Evolutionary conservation across 2,329 filamentous ascomycete species (phyloP).

Genomic region (Colletotrichum sp.): DNA sequence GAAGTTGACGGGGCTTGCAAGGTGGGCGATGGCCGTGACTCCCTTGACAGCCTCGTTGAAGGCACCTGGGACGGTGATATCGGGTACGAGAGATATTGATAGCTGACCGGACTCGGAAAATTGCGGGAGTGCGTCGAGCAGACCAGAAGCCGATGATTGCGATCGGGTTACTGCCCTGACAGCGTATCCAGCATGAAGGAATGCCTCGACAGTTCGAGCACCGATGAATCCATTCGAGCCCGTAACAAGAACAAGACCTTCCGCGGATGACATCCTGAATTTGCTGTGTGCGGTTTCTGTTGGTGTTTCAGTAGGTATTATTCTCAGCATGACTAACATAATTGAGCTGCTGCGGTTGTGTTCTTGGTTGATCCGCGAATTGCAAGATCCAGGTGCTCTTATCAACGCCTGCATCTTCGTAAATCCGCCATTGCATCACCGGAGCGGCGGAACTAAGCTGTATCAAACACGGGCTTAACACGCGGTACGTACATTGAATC

Average conservation of each 20-base stretch:
- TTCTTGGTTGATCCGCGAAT: neutral
- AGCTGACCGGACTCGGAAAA: constrained; percentile 23
- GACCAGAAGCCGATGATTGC: constrained; percentile 14
- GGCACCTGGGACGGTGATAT: constrained; percentile 36
- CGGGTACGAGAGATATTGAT: constrained; percentile 33
- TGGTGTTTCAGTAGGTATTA: neutral
- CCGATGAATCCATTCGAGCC: constrained; percentile 46
- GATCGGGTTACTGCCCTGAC: constrained; percentile 43
- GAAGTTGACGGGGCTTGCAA: constrained; percentile 42
- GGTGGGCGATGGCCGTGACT: constrained; percentile 47
- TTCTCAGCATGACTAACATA: too few species aligned
- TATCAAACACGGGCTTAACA: neutral
- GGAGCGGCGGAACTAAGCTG: neutral
- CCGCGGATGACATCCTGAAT: neutral
- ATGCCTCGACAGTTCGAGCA: constrained; percentile 36
- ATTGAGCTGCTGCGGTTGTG: neutral
- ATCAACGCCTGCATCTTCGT: neutral
- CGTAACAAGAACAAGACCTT: constrained; percentile 34
- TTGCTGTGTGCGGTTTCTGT: neutral
- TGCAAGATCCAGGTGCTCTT: neutral
- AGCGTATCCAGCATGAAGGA: constrained; percentile 40
- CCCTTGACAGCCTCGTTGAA: constrained; percentile 40
- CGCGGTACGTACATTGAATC: neutral
- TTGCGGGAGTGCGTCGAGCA: constrained; percentile 24
- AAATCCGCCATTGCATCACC: neutral